Conservation (phyloP, 164 flowering plant species). For the Buxus sempervirens region DNA sequence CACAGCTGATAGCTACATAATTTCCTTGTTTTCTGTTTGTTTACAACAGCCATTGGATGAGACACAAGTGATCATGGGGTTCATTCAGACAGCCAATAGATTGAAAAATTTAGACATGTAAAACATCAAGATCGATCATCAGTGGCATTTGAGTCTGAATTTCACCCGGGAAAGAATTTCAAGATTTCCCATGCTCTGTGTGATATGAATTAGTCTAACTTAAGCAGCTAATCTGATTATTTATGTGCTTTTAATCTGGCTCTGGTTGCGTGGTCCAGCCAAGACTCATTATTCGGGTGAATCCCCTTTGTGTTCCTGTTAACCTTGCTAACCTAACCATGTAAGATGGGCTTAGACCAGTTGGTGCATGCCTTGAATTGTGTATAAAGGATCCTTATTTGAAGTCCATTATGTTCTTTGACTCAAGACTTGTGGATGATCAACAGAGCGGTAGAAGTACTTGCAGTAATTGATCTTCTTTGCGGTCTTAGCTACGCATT, state of each 20-base stretch:
- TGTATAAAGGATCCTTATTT: too few species aligned
- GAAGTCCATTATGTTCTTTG: too few species aligned
- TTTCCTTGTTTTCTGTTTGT: background rate
- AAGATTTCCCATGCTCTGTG: background rate
- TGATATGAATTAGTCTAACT: background rate
- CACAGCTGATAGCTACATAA: too few species aligned
- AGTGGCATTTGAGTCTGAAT: background rate
- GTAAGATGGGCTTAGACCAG: too few species aligned
- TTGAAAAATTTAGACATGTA: slow-evolving; percentile 11
- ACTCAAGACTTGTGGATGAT: too few species aligned
- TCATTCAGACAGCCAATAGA: slow-evolving; percentile 46
- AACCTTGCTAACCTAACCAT: too few species aligned
- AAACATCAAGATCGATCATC: background rate
- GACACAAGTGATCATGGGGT: slow-evolving; percentile 44
- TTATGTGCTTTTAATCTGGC: background rate
- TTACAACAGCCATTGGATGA: slow-evolving; percentile 41
- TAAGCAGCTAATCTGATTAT: background rate
- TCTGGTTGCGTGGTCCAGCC: background rate
- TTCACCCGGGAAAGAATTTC: background rate
- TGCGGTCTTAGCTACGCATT: too few species aligned
- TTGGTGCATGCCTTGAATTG: too few species aligned
- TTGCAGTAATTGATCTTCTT: too few species aligned
- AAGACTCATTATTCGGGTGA: background rate
- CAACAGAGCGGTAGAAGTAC: too few species aligned
- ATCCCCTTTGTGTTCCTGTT: too few species aligned